Conservation (phyloP, 768 basidiomycete genomes). For the Pisolithus albus region DNA sequence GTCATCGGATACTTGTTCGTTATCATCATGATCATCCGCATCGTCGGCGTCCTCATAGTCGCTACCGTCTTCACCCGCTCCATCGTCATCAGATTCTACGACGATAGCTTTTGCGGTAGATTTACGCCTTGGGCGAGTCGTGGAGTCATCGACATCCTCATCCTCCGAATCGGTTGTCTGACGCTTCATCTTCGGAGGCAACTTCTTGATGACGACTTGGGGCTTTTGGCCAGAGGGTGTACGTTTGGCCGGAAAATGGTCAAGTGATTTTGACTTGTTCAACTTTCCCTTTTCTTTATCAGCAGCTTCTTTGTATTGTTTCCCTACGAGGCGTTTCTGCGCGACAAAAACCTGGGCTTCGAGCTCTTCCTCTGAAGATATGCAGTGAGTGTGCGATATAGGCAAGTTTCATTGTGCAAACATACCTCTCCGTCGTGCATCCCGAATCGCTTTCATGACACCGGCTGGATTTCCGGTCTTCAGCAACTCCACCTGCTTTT, state of each 20-base stretch:
- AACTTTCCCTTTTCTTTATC: slow-evolving; percentile 25
- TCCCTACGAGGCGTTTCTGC: slow-evolving; percentile 70
- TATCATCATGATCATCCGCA: slow-evolving; percentile 31
- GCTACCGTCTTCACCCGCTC: slow-evolving; percentile 22
- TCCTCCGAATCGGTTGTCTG: slow-evolving; percentile 16
- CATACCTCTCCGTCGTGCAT: slow-evolving; percentile 55
- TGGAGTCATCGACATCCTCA: slow-evolving; percentile 33
- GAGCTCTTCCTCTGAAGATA: slow-evolving; percentile 44
- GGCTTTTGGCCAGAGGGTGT: slow-evolving; percentile 37
- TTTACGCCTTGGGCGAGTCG: slow-evolving; percentile 32
- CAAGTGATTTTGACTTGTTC: slow-evolving; percentile 12
- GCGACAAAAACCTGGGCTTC: slow-evolving; percentile 37
- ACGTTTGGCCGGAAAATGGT: slow-evolving; percentile 22
- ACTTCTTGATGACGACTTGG: slow-evolving; percentile 52
- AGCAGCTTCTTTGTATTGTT: slow-evolving; percentile 59
- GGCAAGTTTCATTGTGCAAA: neutral
- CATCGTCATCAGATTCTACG: slow-evolving; percentile 49
- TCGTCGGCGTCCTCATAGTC: slow-evolving; percentile 28
- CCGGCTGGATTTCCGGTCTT: slow-evolving; percentile 55
- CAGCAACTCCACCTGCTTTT: slow-evolving; percentile 61
- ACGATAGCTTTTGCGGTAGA: slow-evolving; percentile 33
- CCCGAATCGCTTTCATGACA: slow-evolving; percentile 59
- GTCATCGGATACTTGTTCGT: slow-evolving; percentile 20
- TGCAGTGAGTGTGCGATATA: neutral
- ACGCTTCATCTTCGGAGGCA: slow-evolving; percentile 15